Conservation (phyloP, 495 filamentous ascomycete genomes). For the Aspergillus diversus region DNA sequence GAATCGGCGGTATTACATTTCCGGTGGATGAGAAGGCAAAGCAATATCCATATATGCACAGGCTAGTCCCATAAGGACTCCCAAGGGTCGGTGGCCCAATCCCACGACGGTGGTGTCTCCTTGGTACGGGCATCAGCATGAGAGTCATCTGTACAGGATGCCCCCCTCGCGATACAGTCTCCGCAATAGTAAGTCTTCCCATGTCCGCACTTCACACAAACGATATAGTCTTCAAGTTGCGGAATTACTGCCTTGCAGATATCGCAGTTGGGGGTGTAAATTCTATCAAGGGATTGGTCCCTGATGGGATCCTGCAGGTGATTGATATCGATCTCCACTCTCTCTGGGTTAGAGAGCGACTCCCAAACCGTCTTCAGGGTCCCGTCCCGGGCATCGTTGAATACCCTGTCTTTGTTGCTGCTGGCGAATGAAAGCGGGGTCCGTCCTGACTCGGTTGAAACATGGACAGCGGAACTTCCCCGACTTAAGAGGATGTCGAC, state of each 20-base stretch:
- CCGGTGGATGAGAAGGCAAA: too few relatives aligned
- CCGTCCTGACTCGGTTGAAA: neutral
- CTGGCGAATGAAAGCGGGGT: neutral
- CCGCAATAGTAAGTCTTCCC: neutral
- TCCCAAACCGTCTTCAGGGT: neutral
- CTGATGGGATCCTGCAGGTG: too few relatives aligned
- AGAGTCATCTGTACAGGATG: neutral
- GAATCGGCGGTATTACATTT: too few relatives aligned
- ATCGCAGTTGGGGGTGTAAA: neutral
- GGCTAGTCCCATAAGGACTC: too few relatives aligned
- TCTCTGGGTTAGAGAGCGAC: neutral
- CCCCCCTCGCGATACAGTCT: neutral
- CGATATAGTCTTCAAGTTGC: neutral
- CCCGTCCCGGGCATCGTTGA: neutral
- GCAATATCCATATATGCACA: too few relatives aligned
- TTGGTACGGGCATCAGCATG: neutral
- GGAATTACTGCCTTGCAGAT: neutral
- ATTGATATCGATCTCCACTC: neutral
- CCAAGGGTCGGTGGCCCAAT: too few relatives aligned
- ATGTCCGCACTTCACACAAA: neutral
- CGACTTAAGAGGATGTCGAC: neutral
- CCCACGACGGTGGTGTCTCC: neutral
- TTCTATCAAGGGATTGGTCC: neutral
- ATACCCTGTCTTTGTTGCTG: neutral
- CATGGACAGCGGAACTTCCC: neutral